phyloP scores from a whole-genome alignment of 495 filamentous ascomycete genomes.

The Rusavskia elegans region DNA sequence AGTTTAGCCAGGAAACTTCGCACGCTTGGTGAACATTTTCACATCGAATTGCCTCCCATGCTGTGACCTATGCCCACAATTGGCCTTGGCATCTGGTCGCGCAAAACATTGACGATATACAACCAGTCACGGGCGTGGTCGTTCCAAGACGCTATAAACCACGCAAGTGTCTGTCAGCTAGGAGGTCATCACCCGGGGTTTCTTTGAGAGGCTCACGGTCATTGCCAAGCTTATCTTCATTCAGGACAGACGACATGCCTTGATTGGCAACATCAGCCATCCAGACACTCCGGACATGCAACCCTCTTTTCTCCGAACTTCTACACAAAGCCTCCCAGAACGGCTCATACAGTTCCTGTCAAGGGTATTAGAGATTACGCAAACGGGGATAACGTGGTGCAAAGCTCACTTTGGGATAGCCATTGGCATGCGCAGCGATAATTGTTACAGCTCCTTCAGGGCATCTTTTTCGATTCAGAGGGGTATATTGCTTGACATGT shows the following conservation, averaged over 20 bases:
- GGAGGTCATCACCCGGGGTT: not conserved
- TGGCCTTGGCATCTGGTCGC: conserved; percentile 67
- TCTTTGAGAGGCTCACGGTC: conserved; percentile 42
- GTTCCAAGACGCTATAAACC: conserved; percentile 51
- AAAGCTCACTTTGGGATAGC: conserved; percentile 59
- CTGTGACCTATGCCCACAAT: conserved; percentile 86
- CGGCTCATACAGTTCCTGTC: conserved; percentile 72
- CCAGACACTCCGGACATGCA: conserved; percentile 68
- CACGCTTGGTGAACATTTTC: conserved; percentile 19
- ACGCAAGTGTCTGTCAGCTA: not conserved
- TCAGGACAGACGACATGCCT: conserved; percentile 58
- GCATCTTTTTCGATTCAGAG: conserved; percentile 45
- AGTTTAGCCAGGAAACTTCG: not conserved
- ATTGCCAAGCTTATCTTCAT: conserved; percentile 58
- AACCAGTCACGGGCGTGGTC: conserved; percentile 80
- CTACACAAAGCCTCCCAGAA: conserved; percentile 63
- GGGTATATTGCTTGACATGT: conserved; percentile 72
- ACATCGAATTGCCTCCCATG: conserved; percentile 61
- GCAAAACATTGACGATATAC: conserved; percentile 75
- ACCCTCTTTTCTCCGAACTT: conserved; percentile 33
- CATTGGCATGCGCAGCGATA: conserved; percentile 72
- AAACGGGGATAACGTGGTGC: not conserved
- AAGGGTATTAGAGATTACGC: not conserved
- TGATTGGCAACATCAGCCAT: conserved; percentile 70
- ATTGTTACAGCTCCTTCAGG: conserved; percentile 66